Percentiles rank a stretch among this genome's conserved stretches.
Evolutionary conservation across 306 rosid genomes (phyloP).

Genomic region (Corylus americana): DNA sequence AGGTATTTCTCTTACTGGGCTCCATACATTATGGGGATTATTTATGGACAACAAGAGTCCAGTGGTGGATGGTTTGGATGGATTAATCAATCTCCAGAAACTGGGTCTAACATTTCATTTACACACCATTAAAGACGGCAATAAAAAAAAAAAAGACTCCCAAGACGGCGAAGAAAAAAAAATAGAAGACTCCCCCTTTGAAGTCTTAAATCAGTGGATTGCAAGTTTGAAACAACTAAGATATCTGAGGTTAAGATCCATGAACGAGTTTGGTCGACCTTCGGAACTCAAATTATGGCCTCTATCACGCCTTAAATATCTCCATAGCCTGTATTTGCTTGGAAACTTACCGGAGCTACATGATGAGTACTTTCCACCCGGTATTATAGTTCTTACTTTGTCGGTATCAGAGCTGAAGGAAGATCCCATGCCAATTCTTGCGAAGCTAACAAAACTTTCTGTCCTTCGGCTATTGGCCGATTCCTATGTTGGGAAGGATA

Average conservation of each 20-base stretch:
- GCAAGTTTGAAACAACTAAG: neutral
- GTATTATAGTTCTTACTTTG: neutral
- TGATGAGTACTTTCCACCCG: neutral
- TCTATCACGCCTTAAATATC: neutral
- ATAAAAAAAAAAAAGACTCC: too few species aligned
- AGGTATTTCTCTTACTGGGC: neutral
- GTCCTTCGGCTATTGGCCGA: neutral
- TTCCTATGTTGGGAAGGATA: neutral
- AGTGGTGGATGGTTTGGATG: neutral
- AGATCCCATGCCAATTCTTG: slow-evolving; percentile 3
- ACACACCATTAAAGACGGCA: neutral
- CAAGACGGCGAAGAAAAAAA: too few species aligned
- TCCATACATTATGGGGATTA: neutral
- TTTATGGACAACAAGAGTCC: neutral
- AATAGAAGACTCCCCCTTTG: too few species aligned
- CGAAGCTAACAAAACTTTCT: neutral
- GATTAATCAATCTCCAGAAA: neutral
- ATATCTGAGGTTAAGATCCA: neutral
- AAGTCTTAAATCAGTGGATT: neutral
- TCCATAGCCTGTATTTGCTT: neutral
- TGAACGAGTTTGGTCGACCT: neutral
- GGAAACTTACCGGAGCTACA: neutral
- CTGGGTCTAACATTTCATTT: neutral
- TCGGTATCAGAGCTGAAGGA: neutral
- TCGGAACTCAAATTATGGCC: neutral